These are phyloP conservation scores for Colletotrichum liriopes DNA, from an alignment of 2,329 filamentous ascomycete species.

Conservation along the genomic window DNA sequence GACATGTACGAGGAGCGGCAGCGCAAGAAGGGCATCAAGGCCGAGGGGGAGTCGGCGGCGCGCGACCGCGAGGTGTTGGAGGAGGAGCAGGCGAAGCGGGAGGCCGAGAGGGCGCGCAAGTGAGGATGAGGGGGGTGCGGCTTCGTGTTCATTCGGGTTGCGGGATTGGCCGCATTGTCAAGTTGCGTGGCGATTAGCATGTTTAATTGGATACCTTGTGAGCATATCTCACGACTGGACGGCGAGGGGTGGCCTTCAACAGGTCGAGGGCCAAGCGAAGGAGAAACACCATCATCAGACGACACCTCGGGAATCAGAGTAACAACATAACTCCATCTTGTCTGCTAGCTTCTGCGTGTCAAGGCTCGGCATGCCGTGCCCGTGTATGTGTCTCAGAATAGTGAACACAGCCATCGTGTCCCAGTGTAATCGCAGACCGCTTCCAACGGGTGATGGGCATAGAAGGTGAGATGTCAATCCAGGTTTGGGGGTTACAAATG, in stretches of 20 bases:
- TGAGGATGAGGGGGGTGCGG: background rate
- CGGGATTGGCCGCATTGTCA: background rate
- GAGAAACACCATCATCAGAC: background rate
- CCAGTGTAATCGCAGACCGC: background rate
- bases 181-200: slow-evolving; percentile 5
- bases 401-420: background rate
- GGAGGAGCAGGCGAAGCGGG: slow-evolving; percentile 68
- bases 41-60: slow-evolving; percentile 79
- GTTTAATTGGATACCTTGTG: slow-evolving; percentile 25
- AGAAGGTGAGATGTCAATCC: background rate
- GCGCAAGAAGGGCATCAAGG: slow-evolving; percentile 90
- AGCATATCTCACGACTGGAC: background rate
- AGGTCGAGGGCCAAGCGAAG: slow-evolving; percentile 20
- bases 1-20: slow-evolving; percentile 94
- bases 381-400: background rate
- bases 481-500: background rate
- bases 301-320: background rate
- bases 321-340: background rate
- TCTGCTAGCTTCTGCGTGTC: background rate
- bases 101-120: slow-evolving; percentile 54
- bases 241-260: slow-evolving; percentile 38
- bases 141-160: background rate
- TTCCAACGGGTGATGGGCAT: background rate
- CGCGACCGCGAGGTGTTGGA: slow-evolving; percentile 75
- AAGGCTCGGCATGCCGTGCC: background rate